These are phyloP conservation scores for Penicillium pancosmium DNA, from an alignment of 495 filamentous ascomycete species.

Conservation along the genomic window DNA sequence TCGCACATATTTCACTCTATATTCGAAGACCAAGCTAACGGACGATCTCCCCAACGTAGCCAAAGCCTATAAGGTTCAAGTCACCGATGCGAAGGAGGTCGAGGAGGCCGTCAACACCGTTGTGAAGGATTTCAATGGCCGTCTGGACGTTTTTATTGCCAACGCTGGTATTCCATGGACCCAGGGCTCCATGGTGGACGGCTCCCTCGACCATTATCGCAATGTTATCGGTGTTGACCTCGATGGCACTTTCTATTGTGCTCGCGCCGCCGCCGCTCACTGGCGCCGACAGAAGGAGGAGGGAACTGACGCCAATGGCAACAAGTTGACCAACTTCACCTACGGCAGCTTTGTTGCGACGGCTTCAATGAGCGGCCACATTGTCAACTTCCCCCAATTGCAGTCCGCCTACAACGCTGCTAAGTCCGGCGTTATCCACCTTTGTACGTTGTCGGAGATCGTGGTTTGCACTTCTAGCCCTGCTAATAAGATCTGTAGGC, in stretches of 20 bases:
- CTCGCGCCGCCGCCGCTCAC: constrained; percentile 71
- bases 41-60: constrained; percentile 42
- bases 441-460: constrained; percentile 56
- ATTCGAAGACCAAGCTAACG: not conserved
- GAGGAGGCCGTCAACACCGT: constrained; percentile 57
- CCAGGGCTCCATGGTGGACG: constrained; percentile 68
- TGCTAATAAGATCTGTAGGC: constrained; percentile 38
- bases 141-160: constrained; percentile 79
- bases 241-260: constrained; percentile 82
- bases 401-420: constrained; percentile 87
- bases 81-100: constrained; percentile 61
- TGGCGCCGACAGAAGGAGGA: constrained; percentile 68
- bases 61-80: constrained; percentile 75
- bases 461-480: not conserved
- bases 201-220: constrained; percentile 63
- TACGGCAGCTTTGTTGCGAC: constrained; percentile 78
- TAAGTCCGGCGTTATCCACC: constrained; percentile 82
- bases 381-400: constrained; percentile 85
- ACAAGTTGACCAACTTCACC: constrained; percentile 65
- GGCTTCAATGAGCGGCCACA: constrained; percentile 80
- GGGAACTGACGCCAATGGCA: constrained; percentile 65
- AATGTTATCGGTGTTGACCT: constrained; percentile 74
- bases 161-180: constrained; percentile 80
- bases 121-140: constrained; percentile 70
- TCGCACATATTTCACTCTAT: not conserved